These are phyloP conservation scores for Candida glucosophila DNA, from an alignment of 1,139 yeast genomes.

Conservation along the genomic window DNA sequence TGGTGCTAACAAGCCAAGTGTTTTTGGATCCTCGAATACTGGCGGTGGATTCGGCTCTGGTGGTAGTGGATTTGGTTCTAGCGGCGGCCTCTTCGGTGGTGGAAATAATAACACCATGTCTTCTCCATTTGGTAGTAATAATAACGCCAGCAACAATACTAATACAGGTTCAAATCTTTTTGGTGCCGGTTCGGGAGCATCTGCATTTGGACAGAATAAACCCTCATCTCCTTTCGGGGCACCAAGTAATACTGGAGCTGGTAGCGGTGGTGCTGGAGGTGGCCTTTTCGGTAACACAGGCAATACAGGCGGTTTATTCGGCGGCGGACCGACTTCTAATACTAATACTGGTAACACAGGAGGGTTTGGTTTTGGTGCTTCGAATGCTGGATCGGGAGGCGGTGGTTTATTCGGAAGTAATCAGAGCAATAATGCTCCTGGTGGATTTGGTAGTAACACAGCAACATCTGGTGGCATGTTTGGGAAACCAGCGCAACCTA, in stretches of 20 bases:
- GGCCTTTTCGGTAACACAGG: conserved; percentile 1
- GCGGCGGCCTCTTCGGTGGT: conserved; percentile 10
- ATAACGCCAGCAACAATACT: conserved; percentile 11
- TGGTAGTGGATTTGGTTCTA: conserved; percentile 13
- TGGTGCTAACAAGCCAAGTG: conserved; percentile 5
- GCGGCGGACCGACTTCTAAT: conserved; percentile 3
- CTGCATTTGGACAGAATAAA: conserved; percentile 13
- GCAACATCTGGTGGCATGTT: conserved; percentile 1
- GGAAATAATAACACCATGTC: conserved; percentile 7
- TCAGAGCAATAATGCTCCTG: conserved; percentile 2
- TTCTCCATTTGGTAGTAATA: conserved; percentile 16
- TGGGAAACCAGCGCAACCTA: too few species aligned
- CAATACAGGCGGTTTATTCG: background rate
- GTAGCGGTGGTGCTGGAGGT: conserved; percentile 4
- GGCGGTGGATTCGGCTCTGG: conserved; percentile 14
- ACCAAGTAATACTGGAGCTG: conserved; percentile 7
- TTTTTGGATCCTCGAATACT: conserved; percentile 9
- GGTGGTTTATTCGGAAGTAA: conserved; percentile 9
- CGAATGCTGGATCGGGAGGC: conserved; percentile 4
- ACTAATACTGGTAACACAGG: conserved; percentile 14
- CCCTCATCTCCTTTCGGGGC: conserved; percentile 16
- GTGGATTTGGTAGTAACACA: conserved; percentile 8
- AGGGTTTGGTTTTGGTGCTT: conserved; percentile 9
- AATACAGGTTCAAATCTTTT: conserved; percentile 2
- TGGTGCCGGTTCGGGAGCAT: conserved; percentile 2